phyloP scores from a whole-genome alignment of 1,284 basidiomycete genomes.

The Cryptococcus sp. region DNA sequence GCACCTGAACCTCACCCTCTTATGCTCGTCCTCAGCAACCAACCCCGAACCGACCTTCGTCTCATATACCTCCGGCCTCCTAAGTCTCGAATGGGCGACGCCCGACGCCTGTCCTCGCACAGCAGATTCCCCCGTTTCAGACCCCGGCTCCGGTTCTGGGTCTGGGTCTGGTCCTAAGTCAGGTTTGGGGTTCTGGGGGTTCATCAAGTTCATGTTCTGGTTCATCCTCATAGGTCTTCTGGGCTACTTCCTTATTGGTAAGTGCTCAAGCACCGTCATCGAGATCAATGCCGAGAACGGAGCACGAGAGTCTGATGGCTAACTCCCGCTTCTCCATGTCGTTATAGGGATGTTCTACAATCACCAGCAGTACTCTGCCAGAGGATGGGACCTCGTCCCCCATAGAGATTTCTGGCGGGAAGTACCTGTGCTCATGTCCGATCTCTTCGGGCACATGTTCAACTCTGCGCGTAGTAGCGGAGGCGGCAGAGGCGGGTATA shows the following conservation, averaged over 20 bases:
- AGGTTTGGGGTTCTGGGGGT: constrained; percentile 37
- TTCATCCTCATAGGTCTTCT: constrained; percentile 35
- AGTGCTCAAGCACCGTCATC: constrained; percentile 9
- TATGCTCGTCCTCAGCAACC: constrained; percentile 30
- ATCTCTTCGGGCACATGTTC: constrained; percentile 47
- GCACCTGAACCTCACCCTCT: constrained; percentile 41
- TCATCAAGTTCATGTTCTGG: constrained; percentile 50
- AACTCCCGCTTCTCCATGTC: constrained; percentile 1
- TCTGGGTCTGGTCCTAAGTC: constrained; percentile 14
- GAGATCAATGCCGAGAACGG: constrained; percentile 2
- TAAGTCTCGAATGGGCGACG: constrained; percentile 46
- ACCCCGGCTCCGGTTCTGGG: constrained; percentile 6
- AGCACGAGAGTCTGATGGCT: background rate
- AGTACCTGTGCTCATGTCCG: constrained; percentile 43
- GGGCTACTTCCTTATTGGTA: constrained; percentile 48
- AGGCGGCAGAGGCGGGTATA: constrained; percentile 44
- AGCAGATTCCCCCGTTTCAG: constrained; percentile 10
- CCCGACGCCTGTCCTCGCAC: constrained; percentile 46
- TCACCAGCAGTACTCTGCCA: constrained; percentile 53
- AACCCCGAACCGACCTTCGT: constrained; percentile 36
- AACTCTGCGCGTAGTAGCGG: constrained; percentile 35
- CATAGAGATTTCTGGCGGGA: constrained; percentile 55
- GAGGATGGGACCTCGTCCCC: constrained; percentile 52
- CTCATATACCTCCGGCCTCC: constrained; percentile 38
- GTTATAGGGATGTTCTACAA: constrained; percentile 53